Percentiles rank a stretch among this genome's conserved stretches.
Conservation (phyloP, 345 rosid genomes). For the Eucalyptus regnans region DNA sequence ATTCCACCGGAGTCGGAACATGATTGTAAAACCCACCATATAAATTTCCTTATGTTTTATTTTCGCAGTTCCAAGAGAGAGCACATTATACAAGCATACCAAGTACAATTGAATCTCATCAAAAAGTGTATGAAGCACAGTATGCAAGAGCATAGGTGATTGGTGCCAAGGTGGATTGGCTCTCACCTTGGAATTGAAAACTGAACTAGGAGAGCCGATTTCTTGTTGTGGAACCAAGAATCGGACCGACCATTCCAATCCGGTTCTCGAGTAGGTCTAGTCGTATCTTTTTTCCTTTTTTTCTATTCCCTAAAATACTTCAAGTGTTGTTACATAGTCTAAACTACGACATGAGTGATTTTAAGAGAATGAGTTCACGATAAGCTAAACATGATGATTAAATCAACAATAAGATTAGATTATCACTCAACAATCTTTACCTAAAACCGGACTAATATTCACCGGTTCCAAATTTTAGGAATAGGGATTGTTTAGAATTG, state of each 20-base stretch:
- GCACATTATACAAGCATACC: not conserved
- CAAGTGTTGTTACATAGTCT: not conserved
- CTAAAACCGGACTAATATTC: not conserved
- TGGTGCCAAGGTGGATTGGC: not conserved
- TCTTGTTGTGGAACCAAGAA: too few relatives aligned
- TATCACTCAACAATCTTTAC: too few relatives aligned
- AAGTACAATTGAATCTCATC: not conserved
- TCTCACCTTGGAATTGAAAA: not conserved
- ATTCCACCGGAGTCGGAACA: too few relatives aligned
- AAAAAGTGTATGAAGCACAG: not conserved
- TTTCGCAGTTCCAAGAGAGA: not conserved
- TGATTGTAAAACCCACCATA: too few relatives aligned
- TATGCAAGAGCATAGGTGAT: too few relatives aligned
- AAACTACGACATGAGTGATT: not conserved
- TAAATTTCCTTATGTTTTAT: not conserved
- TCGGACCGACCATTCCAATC: accelerated
- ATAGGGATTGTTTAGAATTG: too few relatives aligned
- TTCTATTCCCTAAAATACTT: not conserved
- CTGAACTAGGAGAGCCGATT: too few relatives aligned
- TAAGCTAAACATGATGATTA: not conserved
- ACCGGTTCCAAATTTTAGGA: not conserved
- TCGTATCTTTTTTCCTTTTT: too few relatives aligned
- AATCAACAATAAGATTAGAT: too few relatives aligned
- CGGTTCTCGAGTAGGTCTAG: not conserved
- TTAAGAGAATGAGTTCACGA: not conserved